Percentiles rank a stretch among this genome's conserved stretches.
Conservation (phyloP, 148 eudicot genomes). For the Spergularia bocconei region DNA sequence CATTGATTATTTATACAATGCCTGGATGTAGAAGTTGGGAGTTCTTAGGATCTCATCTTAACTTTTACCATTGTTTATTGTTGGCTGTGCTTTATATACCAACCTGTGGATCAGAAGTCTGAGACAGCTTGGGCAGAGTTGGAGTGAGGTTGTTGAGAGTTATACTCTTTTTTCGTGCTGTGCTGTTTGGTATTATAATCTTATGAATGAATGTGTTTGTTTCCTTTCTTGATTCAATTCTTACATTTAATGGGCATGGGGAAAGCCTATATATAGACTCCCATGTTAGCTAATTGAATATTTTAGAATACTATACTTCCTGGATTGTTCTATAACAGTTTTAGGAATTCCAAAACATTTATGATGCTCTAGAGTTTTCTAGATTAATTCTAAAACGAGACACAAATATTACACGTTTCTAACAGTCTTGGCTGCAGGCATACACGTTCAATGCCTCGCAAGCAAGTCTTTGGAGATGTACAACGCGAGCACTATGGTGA, state of each 20-base stretch:
- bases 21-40: not conserved
- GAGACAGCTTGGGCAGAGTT: too few species aligned
- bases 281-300: too few species aligned
- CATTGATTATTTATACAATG: too few species aligned
- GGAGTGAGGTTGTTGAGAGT: not conserved
- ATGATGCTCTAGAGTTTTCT: too few species aligned
- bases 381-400: too few species aligned
- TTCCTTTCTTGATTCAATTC: not conserved
- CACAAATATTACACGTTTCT: not conserved
- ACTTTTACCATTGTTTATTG: not conserved
- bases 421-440: conserved; percentile 36
- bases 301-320: too few species aligned
- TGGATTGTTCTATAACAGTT: too few species aligned
- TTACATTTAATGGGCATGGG: too few species aligned
- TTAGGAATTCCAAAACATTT: too few species aligned
- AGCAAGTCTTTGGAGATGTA: conserved; percentile 61
- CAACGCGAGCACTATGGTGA: conserved; percentile 48
- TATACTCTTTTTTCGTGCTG: not conserved
- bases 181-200: not conserved
- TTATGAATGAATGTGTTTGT: not conserved
- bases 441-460: conserved; percentile 44
- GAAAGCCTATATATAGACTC: too few species aligned
- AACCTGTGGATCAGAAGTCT: not conserved
- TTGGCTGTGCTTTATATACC: not conserved
- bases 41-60: not conserved